These are phyloP conservation scores for Colletotrichum chlorophyti DNA, from an alignment of 2,329 filamentous ascomycete species.

Conservation along the genomic window DNA sequence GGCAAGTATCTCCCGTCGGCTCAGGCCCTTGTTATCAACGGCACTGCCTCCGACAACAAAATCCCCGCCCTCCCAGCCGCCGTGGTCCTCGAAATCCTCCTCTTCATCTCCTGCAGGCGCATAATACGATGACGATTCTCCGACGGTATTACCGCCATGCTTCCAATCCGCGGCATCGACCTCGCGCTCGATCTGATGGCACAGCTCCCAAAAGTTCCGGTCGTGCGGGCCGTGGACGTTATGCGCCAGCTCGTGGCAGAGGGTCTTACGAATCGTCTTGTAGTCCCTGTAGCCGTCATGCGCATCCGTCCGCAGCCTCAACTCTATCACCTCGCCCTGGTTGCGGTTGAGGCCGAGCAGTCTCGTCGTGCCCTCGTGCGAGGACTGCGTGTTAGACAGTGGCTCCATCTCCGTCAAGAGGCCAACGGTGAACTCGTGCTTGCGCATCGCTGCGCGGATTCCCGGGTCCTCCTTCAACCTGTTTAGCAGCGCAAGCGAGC, in stretches of 20 bases:
- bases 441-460: constrained; percentile 82
- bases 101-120: constrained; percentile 58
- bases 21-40: constrained; percentile 59
- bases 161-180: constrained; percentile 83
- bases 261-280: constrained; percentile 85
- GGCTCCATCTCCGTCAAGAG: constrained; percentile 97
- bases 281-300: constrained; percentile 96
- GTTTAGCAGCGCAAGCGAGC: constrained; percentile 74
- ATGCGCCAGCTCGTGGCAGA: constrained; percentile 95
- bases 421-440: constrained; percentile 83
- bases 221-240: constrained; percentile 89
- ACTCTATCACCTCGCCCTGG: constrained; percentile 85
- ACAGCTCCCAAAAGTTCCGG: constrained; percentile 87
- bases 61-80: constrained; percentile 80
- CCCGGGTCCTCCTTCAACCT: constrained; percentile 83
- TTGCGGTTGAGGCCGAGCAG: constrained; percentile 90
- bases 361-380: constrained; percentile 74
- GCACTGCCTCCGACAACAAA: constrained; percentile 72
- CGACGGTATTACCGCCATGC: constrained; percentile 70
- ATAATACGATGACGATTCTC: constrained; percentile 68
- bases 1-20: constrained; percentile 76
- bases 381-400: constrained; percentile 73
- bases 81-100: constrained; percentile 68
- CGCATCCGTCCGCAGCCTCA: constrained; percentile 89
- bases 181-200: constrained; percentile 85